Conservation (phyloP, 2,329 filamentous ascomycete species). For the Alternaria triticina region DNA sequence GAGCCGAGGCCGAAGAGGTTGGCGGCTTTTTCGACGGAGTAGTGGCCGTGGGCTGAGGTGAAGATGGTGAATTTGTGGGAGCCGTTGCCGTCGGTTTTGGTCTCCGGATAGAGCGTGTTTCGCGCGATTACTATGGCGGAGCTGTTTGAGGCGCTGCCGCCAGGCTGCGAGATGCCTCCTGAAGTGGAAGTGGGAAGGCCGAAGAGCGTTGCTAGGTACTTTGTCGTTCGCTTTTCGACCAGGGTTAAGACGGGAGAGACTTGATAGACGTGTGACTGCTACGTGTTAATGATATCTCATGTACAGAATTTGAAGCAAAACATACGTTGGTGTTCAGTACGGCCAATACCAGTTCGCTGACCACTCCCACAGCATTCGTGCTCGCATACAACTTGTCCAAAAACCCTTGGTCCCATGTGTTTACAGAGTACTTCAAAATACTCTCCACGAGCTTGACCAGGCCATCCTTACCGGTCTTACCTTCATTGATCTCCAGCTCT, state of each 20-base stretch:
- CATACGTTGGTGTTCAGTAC: conserved; percentile 85
- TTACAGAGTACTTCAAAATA: conserved; percentile 85
- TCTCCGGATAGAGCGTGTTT: conserved; percentile 81
- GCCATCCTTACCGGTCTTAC: conserved; percentile 52
- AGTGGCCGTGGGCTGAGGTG: conserved; percentile 89
- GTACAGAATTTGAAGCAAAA: not conserved
- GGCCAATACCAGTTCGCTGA: conserved; percentile 82
- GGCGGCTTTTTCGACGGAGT: conserved; percentile 93
- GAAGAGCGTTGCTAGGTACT: conserved; percentile 75
- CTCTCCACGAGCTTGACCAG: conserved; percentile 63
- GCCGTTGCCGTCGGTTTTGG: conserved; percentile 75
- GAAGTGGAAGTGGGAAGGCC: conserved; percentile 55
- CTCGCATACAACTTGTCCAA: conserved; percentile 94
- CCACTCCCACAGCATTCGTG: conserved; percentile 85
- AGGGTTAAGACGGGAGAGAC: conserved; percentile 88
- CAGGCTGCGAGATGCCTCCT: conserved; percentile 77
- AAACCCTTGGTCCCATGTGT: conserved; percentile 98
- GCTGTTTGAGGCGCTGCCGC: conserved; percentile 83
- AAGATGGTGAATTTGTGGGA: conserved; percentile 76
- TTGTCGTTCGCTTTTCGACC: conserved; percentile 83
- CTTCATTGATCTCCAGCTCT: conserved; percentile 45
- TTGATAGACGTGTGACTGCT: conserved; percentile 83
- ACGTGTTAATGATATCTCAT: not conserved
- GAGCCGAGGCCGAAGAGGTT: conserved; percentile 86
- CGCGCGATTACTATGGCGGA: conserved; percentile 86